A percentile compares a stretch with the other conserved stretches of the same genome.
These are phyloP conservation scores for Chlorella sorokiniana DNA, from an alignment of 139 green algal species.

Conservation along the genomic window DNA sequence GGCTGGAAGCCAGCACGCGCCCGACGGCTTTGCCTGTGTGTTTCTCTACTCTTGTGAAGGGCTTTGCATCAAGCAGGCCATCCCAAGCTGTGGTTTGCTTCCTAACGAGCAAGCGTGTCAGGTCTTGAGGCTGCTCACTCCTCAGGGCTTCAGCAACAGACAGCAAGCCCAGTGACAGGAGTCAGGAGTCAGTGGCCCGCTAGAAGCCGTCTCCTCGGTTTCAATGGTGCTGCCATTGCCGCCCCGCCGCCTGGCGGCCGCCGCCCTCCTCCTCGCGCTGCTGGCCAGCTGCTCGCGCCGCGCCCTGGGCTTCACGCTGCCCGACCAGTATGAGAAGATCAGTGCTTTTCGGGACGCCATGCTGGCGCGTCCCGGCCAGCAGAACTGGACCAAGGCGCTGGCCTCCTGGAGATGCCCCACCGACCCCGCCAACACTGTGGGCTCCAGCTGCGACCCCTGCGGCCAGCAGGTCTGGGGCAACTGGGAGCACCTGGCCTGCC, in stretches of 20 bases:
- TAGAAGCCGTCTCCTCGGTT: too few species aligned
- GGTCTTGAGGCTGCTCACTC: too few species aligned
- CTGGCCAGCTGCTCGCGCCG: not conserved
- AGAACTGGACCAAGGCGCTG: conserved; percentile 37
- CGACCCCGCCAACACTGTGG: not conserved
- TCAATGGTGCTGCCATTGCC: not conserved
- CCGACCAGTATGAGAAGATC: conserved; percentile 8
- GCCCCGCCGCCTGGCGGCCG: not conserved
- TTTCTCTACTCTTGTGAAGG: too few species aligned
- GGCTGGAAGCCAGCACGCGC: too few species aligned
- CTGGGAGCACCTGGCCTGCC: conserved; percentile 39
- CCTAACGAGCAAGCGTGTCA: too few species aligned
- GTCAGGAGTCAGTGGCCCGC: too few species aligned
- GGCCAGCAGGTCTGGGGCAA: conserved; percentile 28
- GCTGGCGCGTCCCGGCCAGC: conserved; percentile 17
- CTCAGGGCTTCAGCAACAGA: not conserved
- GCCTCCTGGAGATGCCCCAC: conserved; percentile 24
- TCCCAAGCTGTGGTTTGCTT: too few species aligned
- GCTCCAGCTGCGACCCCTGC: conserved; percentile 18
- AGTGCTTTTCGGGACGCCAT: conserved; percentile 37
- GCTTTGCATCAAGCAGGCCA: too few species aligned
- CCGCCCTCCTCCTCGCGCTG: not conserved
- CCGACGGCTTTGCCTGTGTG: too few species aligned
- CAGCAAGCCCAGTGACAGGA: not conserved
- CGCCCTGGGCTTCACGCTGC: not conserved